Conservation (phyloP, 345 rosid genomes). For the Salix arbutifolia region DNA sequence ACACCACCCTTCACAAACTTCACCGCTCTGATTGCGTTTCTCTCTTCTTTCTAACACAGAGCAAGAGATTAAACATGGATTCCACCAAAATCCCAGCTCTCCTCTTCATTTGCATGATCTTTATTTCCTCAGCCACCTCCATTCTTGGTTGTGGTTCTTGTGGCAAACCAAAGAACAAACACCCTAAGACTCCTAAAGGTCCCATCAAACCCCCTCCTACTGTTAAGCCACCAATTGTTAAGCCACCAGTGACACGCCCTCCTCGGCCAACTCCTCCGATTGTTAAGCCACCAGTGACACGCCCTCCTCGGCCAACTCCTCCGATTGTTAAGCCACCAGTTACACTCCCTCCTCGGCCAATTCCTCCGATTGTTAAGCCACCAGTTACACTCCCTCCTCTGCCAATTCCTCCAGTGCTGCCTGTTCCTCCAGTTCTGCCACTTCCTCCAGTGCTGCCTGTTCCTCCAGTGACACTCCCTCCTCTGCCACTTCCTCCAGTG, state of each 20-base stretch:
- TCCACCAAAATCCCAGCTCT: slow-evolving; percentile 51
- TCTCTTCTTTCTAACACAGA: slow-evolving; percentile 3
- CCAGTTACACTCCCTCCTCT: slow-evolving; percentile 14
- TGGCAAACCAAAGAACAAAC: slow-evolving; percentile 40
- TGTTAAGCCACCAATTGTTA: not conserved
- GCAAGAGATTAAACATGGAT: slow-evolving; percentile 33
- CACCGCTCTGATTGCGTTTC: not conserved
- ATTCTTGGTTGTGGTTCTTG: slow-evolving; percentile 58
- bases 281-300: not conserved
- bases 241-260: slow-evolving; percentile 25
- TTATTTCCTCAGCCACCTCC: slow-evolving; percentile 50
- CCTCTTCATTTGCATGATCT: slow-evolving; percentile 49
- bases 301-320: slow-evolving; percentile 8
- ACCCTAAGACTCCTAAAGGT: not conserved
- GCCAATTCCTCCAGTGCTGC: slow-evolving; percentile 14
- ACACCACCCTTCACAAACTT: slow-evolving; percentile 11
- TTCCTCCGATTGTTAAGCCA: slow-evolving; percentile 17
- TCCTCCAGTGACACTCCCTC: slow-evolving; percentile 24
- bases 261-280: slow-evolving; percentile 29
- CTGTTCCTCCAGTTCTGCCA: slow-evolving; percentile 4
- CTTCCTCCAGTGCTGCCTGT: slow-evolving; percentile 8
- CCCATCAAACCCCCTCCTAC: slow-evolving; percentile 14
- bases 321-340: slow-evolving; percentile 15
- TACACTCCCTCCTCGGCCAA: slow-evolving; percentile 11
- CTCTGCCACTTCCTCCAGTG: slow-evolving; percentile 10